phyloP scores from a whole-genome alignment of 345 rosid species.

The Syzygium aqueum region DNA sequence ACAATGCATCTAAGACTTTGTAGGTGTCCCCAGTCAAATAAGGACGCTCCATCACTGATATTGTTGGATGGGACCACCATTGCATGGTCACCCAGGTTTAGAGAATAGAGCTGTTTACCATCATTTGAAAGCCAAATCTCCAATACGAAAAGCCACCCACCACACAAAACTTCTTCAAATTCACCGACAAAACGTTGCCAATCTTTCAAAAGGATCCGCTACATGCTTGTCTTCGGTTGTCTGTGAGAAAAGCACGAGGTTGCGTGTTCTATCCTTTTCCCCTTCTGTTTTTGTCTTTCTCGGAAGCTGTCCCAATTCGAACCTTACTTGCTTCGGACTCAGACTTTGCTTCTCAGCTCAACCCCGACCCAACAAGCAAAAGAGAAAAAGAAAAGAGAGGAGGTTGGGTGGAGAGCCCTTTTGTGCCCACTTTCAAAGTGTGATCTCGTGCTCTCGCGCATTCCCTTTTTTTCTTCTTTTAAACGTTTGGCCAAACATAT shows the following conservation, averaged over 20 bases:
- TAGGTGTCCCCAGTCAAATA: not conserved
- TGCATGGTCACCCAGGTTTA: not conserved
- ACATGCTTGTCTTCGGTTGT: not conserved
- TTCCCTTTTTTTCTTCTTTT: not conserved
- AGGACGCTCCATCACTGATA: not conserved
- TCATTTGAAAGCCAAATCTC: not conserved
- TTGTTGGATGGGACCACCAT: not conserved
- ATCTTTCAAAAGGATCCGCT: not conserved
- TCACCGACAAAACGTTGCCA: not conserved
- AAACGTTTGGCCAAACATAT: not conserved
- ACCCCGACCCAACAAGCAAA: not conserved
- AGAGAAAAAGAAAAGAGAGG: not conserved
- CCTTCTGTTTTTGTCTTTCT: slow-evolving; percentile 1
- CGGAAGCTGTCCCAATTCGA: slow-evolving; percentile 8
- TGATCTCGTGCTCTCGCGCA: not conserved
- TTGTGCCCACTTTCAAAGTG: not conserved
- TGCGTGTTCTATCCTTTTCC: not conserved
- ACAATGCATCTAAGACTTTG: not conserved
- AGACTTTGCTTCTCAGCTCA: slow-evolving; percentile 1
- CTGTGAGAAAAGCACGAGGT: not conserved
- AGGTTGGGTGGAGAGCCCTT: not conserved
- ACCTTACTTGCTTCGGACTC: slow-evolving; percentile 11
- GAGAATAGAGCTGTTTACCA: not conserved
- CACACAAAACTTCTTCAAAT: not conserved
- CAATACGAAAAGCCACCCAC: not conserved